phyloP scores from a whole-genome alignment of 495 filamentous ascomycete species.

The Darksidea phi region DNA sequence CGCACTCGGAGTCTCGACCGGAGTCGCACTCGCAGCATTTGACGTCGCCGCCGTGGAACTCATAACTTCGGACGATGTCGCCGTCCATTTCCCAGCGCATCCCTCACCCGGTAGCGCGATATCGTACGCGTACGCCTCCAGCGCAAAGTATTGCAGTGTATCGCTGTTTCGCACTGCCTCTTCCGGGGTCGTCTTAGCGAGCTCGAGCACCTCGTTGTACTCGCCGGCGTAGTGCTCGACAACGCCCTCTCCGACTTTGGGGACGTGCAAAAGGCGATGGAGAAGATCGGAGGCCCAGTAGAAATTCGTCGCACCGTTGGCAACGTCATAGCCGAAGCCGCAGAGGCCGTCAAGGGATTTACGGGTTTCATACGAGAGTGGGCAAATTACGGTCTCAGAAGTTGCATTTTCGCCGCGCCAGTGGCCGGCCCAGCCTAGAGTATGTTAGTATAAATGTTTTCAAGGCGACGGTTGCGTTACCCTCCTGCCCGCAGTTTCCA shows the following conservation, averaged over 20 bases:
- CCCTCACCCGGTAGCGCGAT: slow-evolving; percentile 55
- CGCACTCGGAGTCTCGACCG: slow-evolving; percentile 6
- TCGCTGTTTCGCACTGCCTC: slow-evolving; percentile 53
- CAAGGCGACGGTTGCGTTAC: slow-evolving; percentile 19
- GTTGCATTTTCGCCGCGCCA: slow-evolving; percentile 59
- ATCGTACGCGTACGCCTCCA: slow-evolving; percentile 55
- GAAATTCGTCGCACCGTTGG: slow-evolving; percentile 49
- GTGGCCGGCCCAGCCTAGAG: slow-evolving; percentile 56
- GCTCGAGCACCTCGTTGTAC: slow-evolving; percentile 50
- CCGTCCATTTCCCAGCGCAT: slow-evolving; percentile 45
- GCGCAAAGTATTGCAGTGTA: slow-evolving; percentile 57
- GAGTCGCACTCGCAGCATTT: background rate
- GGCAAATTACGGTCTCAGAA: slow-evolving; percentile 61
- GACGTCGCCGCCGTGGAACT: background rate
- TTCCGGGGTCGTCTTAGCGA: slow-evolving; percentile 44
- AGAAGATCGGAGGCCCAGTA: slow-evolving; percentile 59
- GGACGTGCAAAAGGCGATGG: slow-evolving; percentile 58
- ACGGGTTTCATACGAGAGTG: slow-evolving; percentile 52
- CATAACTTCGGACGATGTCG: slow-evolving; percentile 4
- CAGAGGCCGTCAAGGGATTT: slow-evolving; percentile 54
- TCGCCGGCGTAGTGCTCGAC: slow-evolving; percentile 58
- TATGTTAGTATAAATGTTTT: slow-evolving; percentile 10
- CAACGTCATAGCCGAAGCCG: slow-evolving; percentile 53
- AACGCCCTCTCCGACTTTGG: slow-evolving; percentile 51
- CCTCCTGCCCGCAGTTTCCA: slow-evolving; percentile 51